Conservation (phyloP, 805 yeast species). For the Cyberlindnera suaveolens region DNA sequence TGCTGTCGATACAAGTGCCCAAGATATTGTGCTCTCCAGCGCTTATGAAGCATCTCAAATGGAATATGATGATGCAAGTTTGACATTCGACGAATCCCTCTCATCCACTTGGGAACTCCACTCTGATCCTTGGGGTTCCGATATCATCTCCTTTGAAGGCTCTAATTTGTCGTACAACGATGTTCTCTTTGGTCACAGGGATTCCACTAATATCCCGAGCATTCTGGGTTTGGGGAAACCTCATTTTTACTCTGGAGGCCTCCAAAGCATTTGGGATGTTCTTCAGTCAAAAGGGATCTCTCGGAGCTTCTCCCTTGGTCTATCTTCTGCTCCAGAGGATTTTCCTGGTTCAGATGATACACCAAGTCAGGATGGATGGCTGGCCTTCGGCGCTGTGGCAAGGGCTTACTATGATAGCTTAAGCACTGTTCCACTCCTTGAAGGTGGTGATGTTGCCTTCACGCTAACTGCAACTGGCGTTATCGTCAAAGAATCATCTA, state of each 20-base stretch:
- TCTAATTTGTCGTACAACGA: constrained; percentile 1
- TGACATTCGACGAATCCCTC: constrained; percentile 1
- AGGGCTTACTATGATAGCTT: constrained; percentile 4
- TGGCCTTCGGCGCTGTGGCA: constrained; percentile 11
- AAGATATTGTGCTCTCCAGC: constrained; percentile 9
- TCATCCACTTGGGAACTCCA: constrained; percentile 2
- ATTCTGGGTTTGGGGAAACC: constrained; percentile 8
- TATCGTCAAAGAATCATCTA: neutral
- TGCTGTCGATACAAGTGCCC: constrained; percentile 7
- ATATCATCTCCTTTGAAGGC: constrained; percentile 4
- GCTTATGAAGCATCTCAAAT: neutral
- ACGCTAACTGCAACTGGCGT: constrained; percentile 10
- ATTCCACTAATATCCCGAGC: constrained; percentile 1
- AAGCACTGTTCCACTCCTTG: constrained; percentile 9
- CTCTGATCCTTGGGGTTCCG: constrained; percentile 10
- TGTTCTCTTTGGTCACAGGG: constrained; percentile 9
- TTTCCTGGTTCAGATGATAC: constrained; percentile 4
- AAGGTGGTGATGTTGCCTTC: constrained; percentile 3
- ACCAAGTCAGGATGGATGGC: constrained; percentile 3
- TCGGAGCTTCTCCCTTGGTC: constrained; percentile 5
- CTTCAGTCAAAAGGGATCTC: neutral
- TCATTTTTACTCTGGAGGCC: neutral
- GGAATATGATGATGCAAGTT: constrained; percentile 1
- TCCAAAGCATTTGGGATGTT: constrained; percentile 5
- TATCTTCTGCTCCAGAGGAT: constrained; percentile 7